Percentiles rank a stretch among this genome's conserved stretches.
Evolutionary conservation across 805 yeast species (phyloP).

Genomic region (Metschnikowia lunata): DNA sequence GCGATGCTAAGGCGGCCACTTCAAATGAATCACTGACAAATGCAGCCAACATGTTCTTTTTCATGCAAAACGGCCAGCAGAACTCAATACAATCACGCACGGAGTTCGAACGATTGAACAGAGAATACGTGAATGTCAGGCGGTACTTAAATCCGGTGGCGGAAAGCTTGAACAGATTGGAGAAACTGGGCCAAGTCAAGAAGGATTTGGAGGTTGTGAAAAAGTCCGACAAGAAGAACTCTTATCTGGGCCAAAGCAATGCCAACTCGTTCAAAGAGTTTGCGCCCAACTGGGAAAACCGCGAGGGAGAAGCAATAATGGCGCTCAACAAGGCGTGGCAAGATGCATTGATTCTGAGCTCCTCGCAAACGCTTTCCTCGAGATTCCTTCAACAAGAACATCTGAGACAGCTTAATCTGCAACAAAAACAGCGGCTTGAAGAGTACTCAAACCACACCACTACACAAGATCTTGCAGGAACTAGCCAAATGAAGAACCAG

Average conservation of each 20-base stretch:
- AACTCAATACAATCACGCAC: constrained; percentile 59
- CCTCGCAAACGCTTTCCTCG: constrained; percentile 11
- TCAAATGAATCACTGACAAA: not conserved
- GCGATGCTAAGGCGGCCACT: not conserved
- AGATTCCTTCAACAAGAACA: constrained; percentile 12
- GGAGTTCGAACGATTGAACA: constrained; percentile 73
- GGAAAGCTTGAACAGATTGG: constrained; percentile 54
- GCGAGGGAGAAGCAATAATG: constrained; percentile 25
- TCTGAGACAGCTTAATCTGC: constrained; percentile 4
- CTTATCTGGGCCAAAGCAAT: constrained; percentile 10
- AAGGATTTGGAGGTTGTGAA: constrained; percentile 25
- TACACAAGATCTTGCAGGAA: constrained; percentile 4
- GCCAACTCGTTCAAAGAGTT: constrained; percentile 34
- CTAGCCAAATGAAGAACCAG: constrained; percentile 6
- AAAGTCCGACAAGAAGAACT: constrained; percentile 11
- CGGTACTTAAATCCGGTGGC: constrained; percentile 67
- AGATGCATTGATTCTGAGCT: constrained; percentile 28
- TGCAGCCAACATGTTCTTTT: constrained; percentile 13
- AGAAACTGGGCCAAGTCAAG: constrained; percentile 17
- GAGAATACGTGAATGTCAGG: constrained; percentile 68
- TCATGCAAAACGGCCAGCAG: constrained; percentile 28
- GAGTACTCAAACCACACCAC: constrained; percentile 1
- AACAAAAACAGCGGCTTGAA: constrained; percentile 1
- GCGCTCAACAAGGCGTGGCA: constrained; percentile 36
- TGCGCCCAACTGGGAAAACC: constrained; percentile 29